Base-by-base conservation (phyloP, 2,329 filamentous ascomycete species). In the Mollisia scopiformis region DNA sequence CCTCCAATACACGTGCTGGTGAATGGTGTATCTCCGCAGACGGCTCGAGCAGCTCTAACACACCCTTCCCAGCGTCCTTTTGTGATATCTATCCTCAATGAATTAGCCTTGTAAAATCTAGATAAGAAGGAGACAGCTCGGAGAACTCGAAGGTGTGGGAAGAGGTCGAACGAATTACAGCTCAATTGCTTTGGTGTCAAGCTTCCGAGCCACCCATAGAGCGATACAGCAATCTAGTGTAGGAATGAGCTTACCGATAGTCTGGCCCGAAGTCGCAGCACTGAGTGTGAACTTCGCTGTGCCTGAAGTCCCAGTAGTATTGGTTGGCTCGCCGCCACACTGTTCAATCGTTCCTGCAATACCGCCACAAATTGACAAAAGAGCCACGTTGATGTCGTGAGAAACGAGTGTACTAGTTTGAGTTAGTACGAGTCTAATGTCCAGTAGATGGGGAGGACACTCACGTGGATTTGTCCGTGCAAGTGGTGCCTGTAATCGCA, bases 31-130 rank as follows among this genome's bases (percentile, higher is more conserved):
- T 64, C 62, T 3, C 63, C 63, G 51, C 68, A 71, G 1, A 65
- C 62, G 3, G 68, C 69, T 23, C 59, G 53, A 1, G 82, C 83
- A 16, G 83, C 83, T 41, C 80, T 77, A 55, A 85, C 77, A 68
- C 83, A 85, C 54, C 77, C 75, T 71, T 84, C 80, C 82, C 83
- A 84, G 25, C 78, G 74, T 21, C 76, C 77, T 73, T 84, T 84
- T 50, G 76, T 77, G 62, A 85, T 77, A 72, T 80, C 81, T 71
- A 86, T 84, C 16, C 77, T 81, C 23, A 78, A 76, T 37, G 11
- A 7, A 33, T 33, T 33, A 33, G 31, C 31, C 6, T 33, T 33
- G 31, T 33, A 33, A 33, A 33, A 33, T 6, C n/a, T n/a, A n/a
- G n/a, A n/a, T n/a, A n/a, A n/a, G n/a, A n/a, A n/a, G n/a, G n/a